Conservation (phyloP, 1,284 basidiomycete genomes). For the Apiotrichum akiyoshidainum region DNA sequence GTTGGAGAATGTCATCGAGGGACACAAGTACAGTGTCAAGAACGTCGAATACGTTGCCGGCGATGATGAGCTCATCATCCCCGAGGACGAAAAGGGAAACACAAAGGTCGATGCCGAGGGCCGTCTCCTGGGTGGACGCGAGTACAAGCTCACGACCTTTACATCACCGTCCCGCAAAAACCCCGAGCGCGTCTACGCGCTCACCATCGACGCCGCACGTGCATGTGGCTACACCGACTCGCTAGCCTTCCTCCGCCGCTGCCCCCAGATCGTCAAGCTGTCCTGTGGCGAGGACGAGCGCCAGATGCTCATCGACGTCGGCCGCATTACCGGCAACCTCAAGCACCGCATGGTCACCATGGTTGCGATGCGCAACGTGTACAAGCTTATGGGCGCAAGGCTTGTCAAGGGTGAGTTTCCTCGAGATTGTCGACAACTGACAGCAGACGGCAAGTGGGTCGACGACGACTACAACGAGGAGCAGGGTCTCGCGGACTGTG, state of each 20-base stretch:
- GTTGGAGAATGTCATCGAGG: conserved; percentile 27
- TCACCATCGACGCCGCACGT: conserved; percentile 94
- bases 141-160: conserved; percentile 86
- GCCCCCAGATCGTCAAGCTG: conserved; percentile 83
- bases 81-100: conserved; percentile 81
- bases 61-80: conserved; percentile 81
- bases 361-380: conserved; percentile 86
- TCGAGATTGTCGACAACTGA: background rate
- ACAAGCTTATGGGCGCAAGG: conserved; percentile 89
- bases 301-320: conserved; percentile 80
- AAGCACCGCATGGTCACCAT: conserved; percentile 89
- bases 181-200: conserved; percentile 81
- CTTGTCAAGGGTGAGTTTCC: conserved; percentile 71
- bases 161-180: conserved; percentile 70
- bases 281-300: conserved; percentile 83
- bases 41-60: conserved; percentile 74
- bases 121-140: conserved; percentile 75
- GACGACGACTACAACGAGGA: conserved; percentile 94
- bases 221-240: conserved; percentile 95
- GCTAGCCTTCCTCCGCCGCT: conserved; percentile 91
- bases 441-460: conserved; percentile 81
- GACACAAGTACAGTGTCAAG: conserved; percentile 54
- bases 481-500: conserved; percentile 67
- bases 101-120: conserved; percentile 85
- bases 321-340: conserved; percentile 82